A percentile compares a stretch with the other conserved stretches of the same genome.
Evolutionary conservation across 2,329 filamentous ascomycete genomes (phyloP).

Genomic region (Aschersonia sp.): DNA sequence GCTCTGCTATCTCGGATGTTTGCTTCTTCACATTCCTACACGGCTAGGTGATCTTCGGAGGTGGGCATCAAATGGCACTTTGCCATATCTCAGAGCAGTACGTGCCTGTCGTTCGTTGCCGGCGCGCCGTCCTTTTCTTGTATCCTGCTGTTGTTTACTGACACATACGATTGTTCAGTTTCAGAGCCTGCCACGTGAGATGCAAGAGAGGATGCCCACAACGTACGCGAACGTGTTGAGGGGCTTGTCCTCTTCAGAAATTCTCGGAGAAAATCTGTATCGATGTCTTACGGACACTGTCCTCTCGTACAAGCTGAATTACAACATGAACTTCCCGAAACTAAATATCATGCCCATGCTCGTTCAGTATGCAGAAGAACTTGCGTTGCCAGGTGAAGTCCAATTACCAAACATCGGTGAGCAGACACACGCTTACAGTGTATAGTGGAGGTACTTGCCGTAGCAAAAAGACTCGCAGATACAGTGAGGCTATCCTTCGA

Average conservation of each 20-base stretch:
- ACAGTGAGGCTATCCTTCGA: slow-evolving; percentile 33
- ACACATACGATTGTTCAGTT: slow-evolving; percentile 23
- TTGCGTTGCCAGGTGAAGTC: slow-evolving; percentile 58
- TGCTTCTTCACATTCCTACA: slow-evolving; percentile 65
- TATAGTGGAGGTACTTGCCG: slow-evolving; percentile 36
- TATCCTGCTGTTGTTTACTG: neutral
- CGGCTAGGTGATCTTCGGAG: slow-evolving; percentile 56
- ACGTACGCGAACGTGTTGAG: slow-evolving; percentile 47
- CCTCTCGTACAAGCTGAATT: slow-evolving; percentile 50
- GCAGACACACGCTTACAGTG: slow-evolving; percentile 11
- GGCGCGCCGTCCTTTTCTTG: neutral
- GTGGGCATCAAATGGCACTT: slow-evolving; percentile 52
- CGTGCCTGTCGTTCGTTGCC: slow-evolving; percentile 11
- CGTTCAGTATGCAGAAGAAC: slow-evolving; percentile 52
- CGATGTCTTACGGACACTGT: slow-evolving; percentile 45
- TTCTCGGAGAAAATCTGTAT: slow-evolving; percentile 48
- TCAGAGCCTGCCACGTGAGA: slow-evolving; percentile 44
- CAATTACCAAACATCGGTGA: neutral
- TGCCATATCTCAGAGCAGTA: slow-evolving; percentile 60
- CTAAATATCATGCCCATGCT: slow-evolving; percentile 58
- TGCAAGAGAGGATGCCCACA: slow-evolving; percentile 49
- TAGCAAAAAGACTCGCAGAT: slow-evolving; percentile 28
- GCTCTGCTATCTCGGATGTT: slow-evolving; percentile 64
- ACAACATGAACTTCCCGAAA: slow-evolving; percentile 56
- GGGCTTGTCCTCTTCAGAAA: slow-evolving; percentile 22